These are phyloP conservation scores for Podospora anserina DNA, from an alignment of 495 filamentous ascomycete species.

Conservation along the genomic window DNA sequence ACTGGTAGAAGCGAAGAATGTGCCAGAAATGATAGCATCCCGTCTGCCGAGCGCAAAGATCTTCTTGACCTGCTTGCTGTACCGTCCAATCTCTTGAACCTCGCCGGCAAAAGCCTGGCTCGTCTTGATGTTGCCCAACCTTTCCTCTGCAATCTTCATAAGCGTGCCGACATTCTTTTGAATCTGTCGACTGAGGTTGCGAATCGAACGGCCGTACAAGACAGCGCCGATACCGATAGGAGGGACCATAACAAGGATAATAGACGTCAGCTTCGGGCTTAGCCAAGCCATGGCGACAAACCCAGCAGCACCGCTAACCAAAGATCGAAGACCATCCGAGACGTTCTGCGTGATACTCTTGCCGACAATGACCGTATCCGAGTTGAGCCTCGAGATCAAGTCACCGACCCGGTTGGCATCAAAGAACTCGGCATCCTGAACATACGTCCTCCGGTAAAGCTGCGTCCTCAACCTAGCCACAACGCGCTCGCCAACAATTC, in stretches of 20 bases:
- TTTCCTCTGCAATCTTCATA: slow-evolving; percentile 95
- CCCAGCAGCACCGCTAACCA: slow-evolving; percentile 84
- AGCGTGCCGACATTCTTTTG: slow-evolving; percentile 88
- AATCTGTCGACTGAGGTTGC: slow-evolving; percentile 83
- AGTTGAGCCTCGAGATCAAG: slow-evolving; percentile 89
- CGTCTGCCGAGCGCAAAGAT: slow-evolving; percentile 83
- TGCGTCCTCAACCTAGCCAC: slow-evolving; percentile 84
- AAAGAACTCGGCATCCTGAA: slow-evolving; percentile 98
- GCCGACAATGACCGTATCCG: slow-evolving; percentile 94
- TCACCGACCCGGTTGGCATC: slow-evolving; percentile 97
- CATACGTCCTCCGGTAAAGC: slow-evolving; percentile 83
- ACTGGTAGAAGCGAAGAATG: slow-evolving; percentile 86
- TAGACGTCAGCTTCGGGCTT: slow-evolving; percentile 82
- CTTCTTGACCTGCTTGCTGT: slow-evolving; percentile 86
- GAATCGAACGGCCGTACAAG: slow-evolving; percentile 81
- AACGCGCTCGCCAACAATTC: slow-evolving; percentile 94
- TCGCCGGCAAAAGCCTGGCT: slow-evolving; percentile 95
- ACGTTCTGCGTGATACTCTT: slow-evolving; percentile 98
- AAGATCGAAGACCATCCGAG: slow-evolving; percentile 83
- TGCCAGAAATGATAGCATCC: slow-evolving; percentile 83
- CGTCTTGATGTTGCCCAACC: slow-evolving; percentile 90
- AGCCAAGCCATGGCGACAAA: slow-evolving; percentile 90
- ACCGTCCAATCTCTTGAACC: slow-evolving; percentile 80
- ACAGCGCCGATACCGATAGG: slow-evolving; percentile 89
- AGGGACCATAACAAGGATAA: slow-evolving; percentile 82